phyloP scores from a whole-genome alignment of 179 eudicot genomes.

The Actinidia arguta region DNA sequence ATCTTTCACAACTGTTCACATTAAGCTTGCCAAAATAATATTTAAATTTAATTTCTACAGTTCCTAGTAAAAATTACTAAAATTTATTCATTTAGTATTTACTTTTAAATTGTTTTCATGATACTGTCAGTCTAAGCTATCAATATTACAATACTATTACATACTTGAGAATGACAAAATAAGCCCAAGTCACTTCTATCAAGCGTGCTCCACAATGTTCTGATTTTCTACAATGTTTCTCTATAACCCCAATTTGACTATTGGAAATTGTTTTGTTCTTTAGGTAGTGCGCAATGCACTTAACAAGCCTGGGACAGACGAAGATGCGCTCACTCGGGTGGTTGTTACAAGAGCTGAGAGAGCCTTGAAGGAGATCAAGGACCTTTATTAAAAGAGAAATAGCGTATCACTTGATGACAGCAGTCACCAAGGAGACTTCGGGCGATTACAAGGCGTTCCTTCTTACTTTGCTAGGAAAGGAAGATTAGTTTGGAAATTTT shows the following conservation, averaged over 20 bases:
- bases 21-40: too few species aligned
- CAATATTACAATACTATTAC: too few species aligned
- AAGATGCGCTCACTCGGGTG: background rate
- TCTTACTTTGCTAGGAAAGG: background rate
- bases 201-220: too few species aligned
- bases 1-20: too few species aligned
- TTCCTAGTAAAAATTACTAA: too few species aligned
- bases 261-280: background rate
- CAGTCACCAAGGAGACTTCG: background rate
- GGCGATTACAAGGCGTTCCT: slow-evolving; percentile 4
- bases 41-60: too few species aligned
- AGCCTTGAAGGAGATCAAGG: slow-evolving; percentile 6
- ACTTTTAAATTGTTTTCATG: too few species aligned
- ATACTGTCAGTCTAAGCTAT: too few species aligned
- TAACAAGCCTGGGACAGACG: background rate
- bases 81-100: too few species aligned
- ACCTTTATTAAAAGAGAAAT: background rate
- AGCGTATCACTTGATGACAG: background rate
- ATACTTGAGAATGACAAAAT: too few species aligned
- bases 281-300: background rate
- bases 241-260: background rate
- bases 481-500: background rate
- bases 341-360: background rate
- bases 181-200: too few species aligned
- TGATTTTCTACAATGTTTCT: too few species aligned